Evolutionary conservation across 345 rosid species (phyloP), one percentile per base, ranked within the genome.

Genomic region (Sapria himalayana): DNA sequence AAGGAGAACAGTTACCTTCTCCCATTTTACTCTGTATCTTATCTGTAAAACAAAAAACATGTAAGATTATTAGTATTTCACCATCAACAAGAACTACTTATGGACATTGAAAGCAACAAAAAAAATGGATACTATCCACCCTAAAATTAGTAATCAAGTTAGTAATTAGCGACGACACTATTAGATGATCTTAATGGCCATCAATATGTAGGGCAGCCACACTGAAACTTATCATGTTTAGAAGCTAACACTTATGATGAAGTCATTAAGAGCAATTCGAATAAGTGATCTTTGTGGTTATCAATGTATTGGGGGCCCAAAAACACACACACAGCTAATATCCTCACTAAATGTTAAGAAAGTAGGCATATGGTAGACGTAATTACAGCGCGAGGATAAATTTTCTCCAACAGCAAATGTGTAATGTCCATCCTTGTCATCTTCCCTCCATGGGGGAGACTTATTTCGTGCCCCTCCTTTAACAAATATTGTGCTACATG

Each of bases 341-440:
- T 39, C 10, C n/a, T 25, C 32, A 23, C 24, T 33, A 54, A 50
- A 48, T 31, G 52, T 54, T 57, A 50, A 70, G 52, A 47, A 66
- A 75, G 85, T 58, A n/a, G n/a, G n/a, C n/a, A n/a, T n/a, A n/a
- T n/a, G n/a, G n/a, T n/a, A n/a, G n/a, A n/a, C n/a, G 64, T 41
- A 70, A 64, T 82, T 82, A 76, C 94, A 82, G 86, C 92, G 94
- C 33, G 86, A 64, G 33, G 86, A 73, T 71, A 82, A 71, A 76
- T 71, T 76, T 45, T 84, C 93, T 67, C 96, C 96, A 46, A 76
- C 60, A 57, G 74, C 89, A 79, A 85, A 85, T 85, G 70, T 74
- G 79, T 72, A 85, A 85, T 85, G 96, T 33, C 93, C 93, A 72
- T 84, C 92, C 56, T 79, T 84, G 84, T 84, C 92, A 70, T 84